Evolutionary conservation across 257 asterid species (phyloP).

Genomic region (Capsicum pubescens): DNA sequence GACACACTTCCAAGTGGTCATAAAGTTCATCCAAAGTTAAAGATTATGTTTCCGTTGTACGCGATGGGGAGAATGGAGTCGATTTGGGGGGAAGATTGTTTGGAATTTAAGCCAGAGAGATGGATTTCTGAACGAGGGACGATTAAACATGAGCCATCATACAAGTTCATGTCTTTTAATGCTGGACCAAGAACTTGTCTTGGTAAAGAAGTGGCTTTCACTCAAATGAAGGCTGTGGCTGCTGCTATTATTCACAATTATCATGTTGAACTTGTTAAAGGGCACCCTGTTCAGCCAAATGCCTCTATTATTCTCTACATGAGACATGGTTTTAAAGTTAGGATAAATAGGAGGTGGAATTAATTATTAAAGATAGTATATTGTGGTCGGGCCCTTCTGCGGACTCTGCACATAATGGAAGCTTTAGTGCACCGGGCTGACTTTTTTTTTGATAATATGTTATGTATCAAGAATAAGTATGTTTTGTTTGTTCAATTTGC

Average conservation of each 20-base stretch:
- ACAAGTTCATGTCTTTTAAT: constrained; percentile 64
- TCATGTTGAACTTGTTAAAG: constrained; percentile 41
- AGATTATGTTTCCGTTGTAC: constrained; percentile 53
- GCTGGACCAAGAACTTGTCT: constrained; percentile 76
- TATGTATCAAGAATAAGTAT: neutral
- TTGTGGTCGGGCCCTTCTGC: too few species aligned
- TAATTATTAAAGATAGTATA: neutral
- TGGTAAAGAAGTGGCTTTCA: constrained; percentile 67
- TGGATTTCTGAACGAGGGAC: constrained; percentile 55
- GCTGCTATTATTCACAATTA: constrained; percentile 61
- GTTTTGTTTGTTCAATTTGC: neutral
- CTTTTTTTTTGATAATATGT: too few species aligned
- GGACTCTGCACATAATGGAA: too few species aligned
- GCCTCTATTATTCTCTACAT: constrained; percentile 63
- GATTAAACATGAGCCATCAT: constrained; percentile 58
- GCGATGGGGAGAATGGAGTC: constrained; percentile 70
- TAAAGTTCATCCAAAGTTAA: constrained; percentile 48
- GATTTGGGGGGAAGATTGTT: constrained; percentile 61
- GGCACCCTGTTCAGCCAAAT: constrained; percentile 50
- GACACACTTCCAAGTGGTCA: constrained; percentile 69
- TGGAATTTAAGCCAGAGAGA: constrained; percentile 64
- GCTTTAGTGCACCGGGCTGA: too few species aligned
- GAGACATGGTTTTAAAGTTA: constrained; percentile 61
- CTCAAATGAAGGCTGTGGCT: constrained; percentile 53
- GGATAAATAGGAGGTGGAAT: constrained; percentile 43